These are phyloP conservation scores for Ceratorhiza oryzae-sativae DNA, from an alignment of 1,284 basidiomycete genomes.

Conservation along the genomic window DNA sequence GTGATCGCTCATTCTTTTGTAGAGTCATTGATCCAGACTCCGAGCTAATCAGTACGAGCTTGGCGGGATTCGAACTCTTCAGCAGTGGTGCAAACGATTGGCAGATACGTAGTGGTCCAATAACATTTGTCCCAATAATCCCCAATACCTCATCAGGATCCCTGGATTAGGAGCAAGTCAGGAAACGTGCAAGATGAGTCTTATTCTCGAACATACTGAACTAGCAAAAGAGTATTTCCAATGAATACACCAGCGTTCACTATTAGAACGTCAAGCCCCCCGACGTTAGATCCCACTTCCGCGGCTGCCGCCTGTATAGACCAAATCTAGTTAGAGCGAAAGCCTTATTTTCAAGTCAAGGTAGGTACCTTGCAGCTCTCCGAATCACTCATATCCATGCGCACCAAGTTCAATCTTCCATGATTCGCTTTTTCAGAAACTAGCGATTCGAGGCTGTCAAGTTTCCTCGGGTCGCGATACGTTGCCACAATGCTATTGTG, in stretches of 20 bases:
- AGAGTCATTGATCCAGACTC: neutral
- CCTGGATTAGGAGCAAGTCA: neutral
- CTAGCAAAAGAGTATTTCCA: neutral
- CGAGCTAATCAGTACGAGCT: conserved; percentile 17
- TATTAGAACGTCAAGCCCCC: neutral
- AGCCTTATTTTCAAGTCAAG: neutral
- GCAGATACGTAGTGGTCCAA: conserved; percentile 18
- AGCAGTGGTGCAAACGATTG: conserved; percentile 11
- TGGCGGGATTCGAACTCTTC: neutral
- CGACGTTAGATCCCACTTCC: conserved; percentile 2
- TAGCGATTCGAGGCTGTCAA: conserved; percentile 46
- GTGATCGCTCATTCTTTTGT: neutral
- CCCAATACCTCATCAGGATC: conserved; percentile 2
- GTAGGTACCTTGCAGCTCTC: conserved; percentile 10
- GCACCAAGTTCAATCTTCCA: neutral
- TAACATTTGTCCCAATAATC: conserved; percentile 11
- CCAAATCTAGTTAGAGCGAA: neutral
- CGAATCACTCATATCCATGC: conserved; percentile 20
- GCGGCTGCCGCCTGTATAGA: conserved; percentile 3
- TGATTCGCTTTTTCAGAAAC: neutral
- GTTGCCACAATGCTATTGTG: conserved; percentile 10
- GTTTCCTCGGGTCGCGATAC: conserved; percentile 20
- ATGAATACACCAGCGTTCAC: conserved; percentile 17
- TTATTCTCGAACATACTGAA: neutral
- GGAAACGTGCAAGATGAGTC: neutral